Evolutionary conservation across 495 filamentous ascomycete genomes (phyloP).

Genomic region (Penicillium roqueforti): DNA sequence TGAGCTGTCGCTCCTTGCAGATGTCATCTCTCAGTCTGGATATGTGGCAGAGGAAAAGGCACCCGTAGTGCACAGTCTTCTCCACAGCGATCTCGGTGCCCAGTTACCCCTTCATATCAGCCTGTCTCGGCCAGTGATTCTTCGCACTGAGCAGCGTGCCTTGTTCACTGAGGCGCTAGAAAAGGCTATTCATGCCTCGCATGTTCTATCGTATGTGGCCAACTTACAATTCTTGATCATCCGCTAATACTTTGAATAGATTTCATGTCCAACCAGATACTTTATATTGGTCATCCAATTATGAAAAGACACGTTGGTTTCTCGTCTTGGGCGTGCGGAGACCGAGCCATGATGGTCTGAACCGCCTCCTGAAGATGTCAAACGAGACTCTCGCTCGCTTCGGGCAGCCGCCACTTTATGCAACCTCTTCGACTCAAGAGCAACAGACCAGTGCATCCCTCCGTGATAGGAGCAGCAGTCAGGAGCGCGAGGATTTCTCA

Average conservation of each 20-base stretch:
- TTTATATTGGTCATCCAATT: slow-evolving; percentile 67
- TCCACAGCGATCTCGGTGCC: slow-evolving; percentile 70
- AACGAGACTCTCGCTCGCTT: slow-evolving; percentile 58
- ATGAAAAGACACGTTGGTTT: slow-evolving; percentile 79
- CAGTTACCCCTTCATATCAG: slow-evolving; percentile 87
- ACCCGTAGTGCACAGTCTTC: slow-evolving; percentile 50
- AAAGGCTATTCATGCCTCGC: slow-evolving; percentile 33
- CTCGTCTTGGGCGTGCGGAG: slow-evolving; percentile 62
- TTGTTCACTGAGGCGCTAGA: slow-evolving; percentile 49
- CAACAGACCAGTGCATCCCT: slow-evolving; percentile 4
- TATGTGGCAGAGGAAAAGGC: slow-evolving; percentile 4
- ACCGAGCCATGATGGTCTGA: slow-evolving; percentile 52
- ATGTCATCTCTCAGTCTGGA: slow-evolving; percentile 47
- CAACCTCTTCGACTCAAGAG: slow-evolving; percentile 5
- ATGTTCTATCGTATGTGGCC: slow-evolving; percentile 44
- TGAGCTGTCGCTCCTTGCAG: slow-evolving; percentile 51
- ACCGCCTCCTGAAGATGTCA: slow-evolving; percentile 56
- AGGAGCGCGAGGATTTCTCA: slow-evolving; percentile 33
- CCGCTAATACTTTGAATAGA: slow-evolving; percentile 26
- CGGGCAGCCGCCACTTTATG: slow-evolving; percentile 72
- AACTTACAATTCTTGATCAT: background rate
- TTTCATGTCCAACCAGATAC: slow-evolving; percentile 46
- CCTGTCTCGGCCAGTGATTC: slow-evolving; percentile 68
- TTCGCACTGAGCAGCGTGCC: slow-evolving; percentile 62
- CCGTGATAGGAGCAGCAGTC: background rate